Conservation (phyloP, 257 asterid species). For the Capsicum pubescens region DNA sequence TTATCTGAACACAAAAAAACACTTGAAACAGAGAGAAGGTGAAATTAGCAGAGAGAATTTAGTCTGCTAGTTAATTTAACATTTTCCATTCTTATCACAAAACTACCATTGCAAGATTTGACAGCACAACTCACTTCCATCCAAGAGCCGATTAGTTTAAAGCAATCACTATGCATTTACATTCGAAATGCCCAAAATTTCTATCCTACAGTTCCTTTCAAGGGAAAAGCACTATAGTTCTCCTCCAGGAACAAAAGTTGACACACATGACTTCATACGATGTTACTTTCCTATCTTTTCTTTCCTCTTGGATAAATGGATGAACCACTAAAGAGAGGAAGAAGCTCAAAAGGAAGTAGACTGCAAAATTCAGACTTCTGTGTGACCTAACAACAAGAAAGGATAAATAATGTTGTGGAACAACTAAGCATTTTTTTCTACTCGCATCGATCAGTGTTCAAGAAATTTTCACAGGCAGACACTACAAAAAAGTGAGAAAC, state of each 20-base stretch:
- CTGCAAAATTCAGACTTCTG: conserved; percentile 3
- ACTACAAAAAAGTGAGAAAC: conserved; percentile 2
- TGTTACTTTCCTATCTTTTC: background rate
- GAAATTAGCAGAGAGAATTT: background rate
- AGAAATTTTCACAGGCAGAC: background rate
- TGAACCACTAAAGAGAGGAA: background rate
- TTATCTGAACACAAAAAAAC: background rate
- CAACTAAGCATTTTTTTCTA: background rate
- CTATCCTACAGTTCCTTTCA: background rate
- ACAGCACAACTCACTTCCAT: background rate
- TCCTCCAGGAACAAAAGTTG: background rate
- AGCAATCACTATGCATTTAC: background rate
- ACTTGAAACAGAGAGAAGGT: background rate
- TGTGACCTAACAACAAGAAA: background rate
- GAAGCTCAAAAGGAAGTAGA: background rate
- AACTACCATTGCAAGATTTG: background rate
- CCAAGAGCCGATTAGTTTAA: background rate
- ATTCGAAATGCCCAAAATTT: background rate
- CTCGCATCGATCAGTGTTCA: background rate
- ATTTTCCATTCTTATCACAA: background rate
- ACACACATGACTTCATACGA: background rate
- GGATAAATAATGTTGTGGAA: background rate
- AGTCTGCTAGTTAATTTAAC: background rate
- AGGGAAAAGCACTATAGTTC: background rate
- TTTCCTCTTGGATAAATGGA: background rate